Conservation (phyloP, 805 yeast genomes). For the Zygosaccharomyces siamensis region DNA sequence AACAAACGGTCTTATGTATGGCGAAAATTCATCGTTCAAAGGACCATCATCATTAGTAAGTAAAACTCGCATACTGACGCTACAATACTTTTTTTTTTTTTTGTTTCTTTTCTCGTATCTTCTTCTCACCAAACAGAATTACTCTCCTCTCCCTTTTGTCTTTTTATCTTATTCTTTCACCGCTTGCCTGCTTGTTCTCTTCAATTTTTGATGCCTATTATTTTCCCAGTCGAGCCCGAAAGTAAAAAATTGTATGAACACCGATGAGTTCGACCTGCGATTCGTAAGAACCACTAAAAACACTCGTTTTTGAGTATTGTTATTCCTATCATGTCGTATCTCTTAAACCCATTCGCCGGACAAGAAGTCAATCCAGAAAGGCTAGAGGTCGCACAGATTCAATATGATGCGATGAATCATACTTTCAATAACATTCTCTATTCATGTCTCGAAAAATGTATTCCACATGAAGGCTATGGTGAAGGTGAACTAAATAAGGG, state of each 20-base stretch:
- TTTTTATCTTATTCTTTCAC: background rate
- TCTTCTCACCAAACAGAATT: too few species aligned
- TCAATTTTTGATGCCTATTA: background rate
- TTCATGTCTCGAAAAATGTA: conserved; percentile 70
- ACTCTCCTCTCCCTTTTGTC: background rate
- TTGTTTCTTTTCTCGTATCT: too few species aligned
- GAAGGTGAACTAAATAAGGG: conserved; percentile 84
- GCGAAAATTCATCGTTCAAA: conserved; percentile 69
- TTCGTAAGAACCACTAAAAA: too few species aligned
- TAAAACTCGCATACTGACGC: conserved; percentile 42
- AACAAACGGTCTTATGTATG: conserved; percentile 77
- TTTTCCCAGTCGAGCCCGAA: background rate
- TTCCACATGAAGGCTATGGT: conserved; percentile 70
- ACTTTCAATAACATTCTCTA: conserved; percentile 53
- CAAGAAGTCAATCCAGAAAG: conserved; percentile 56
- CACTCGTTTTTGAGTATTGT: background rate
- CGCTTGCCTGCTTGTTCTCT: background rate
- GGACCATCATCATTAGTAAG: conserved; percentile 97
- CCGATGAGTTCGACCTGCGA: background rate
- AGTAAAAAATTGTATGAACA: background rate
- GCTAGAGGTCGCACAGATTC: conserved; percentile 59
- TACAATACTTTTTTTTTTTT: too few species aligned
- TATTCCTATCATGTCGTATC: conserved; percentile 50
- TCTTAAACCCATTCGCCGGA: conserved; percentile 43
- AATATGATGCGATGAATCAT: conserved; percentile 57